A percentile compares a stretch with the other conserved stretches of the same genome.
These are phyloP conservation scores for Tothia fuscella DNA, from an alignment of 2,329 filamentous ascomycete genomes.

Conservation along the genomic window DNA sequence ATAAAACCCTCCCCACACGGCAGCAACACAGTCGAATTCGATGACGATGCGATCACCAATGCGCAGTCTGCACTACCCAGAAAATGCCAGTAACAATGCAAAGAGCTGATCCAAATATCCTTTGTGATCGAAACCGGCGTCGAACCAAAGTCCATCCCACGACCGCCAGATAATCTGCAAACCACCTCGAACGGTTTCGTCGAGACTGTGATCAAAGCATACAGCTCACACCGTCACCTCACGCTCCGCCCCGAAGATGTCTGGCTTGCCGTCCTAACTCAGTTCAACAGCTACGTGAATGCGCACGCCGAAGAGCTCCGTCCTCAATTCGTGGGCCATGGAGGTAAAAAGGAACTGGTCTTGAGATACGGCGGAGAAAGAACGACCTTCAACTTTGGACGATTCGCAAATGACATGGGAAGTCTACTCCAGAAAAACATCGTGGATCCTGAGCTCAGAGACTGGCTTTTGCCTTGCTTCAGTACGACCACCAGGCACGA, in stretches of 20 bases:
- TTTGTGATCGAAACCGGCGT: too few relatives aligned
- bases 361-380: not conserved
- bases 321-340: slow-evolving; percentile 30
- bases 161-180: not conserved
- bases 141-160: too few relatives aligned
- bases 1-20: not conserved
- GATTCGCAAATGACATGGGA: not conserved
- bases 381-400: not conserved
- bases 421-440: too few relatives aligned
- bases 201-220: slow-evolving; percentile 35
- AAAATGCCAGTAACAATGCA: too few relatives aligned
- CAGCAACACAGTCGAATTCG: too few relatives aligned
- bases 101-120: not conserved
- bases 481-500: not conserved
- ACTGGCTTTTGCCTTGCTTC: not conserved
- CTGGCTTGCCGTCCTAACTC: slow-evolving; percentile 40
- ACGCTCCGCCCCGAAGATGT: slow-evolving; percentile 40
- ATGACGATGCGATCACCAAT: too few relatives aligned
- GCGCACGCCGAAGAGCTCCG: slow-evolving; percentile 34
- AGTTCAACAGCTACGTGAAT: slow-evolving; percentile 37
- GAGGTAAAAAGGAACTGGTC: slow-evolving; percentile 23
- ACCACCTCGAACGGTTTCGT: slow-evolving; percentile 30
- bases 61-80: too few relatives aligned
- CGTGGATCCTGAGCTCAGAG: not conserved
- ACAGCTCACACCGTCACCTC: slow-evolving; percentile 37